A percentile compares a stretch with the other conserved stretches of the same genome.
These are phyloP conservation scores for Pseudocercospora cruenta DNA, from an alignment of 2,329 filamentous ascomycete genomes.

Conservation along the genomic window DNA sequence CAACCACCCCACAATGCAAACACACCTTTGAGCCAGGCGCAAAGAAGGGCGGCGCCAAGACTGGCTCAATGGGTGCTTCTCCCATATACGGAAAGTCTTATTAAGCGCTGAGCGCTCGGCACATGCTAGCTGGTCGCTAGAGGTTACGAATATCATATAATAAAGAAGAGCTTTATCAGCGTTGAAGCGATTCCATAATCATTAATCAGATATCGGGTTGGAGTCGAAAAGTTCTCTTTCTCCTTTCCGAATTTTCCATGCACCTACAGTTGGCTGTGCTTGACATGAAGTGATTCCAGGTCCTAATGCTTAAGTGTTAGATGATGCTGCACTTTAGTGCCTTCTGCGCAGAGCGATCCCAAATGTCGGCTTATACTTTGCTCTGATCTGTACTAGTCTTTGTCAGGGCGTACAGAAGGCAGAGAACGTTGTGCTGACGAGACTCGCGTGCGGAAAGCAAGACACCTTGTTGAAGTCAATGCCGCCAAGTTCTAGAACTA, in stretches of 20 bases:
- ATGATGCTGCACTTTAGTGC: neutral
- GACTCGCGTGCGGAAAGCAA: no score
- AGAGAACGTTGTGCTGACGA: no score
- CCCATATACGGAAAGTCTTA: neutral
- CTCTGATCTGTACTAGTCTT: no score
- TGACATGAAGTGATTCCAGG: neutral
- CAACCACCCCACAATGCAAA: constrained; percentile 30
- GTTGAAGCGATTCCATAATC: neutral
- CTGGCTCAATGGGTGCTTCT: neutral
- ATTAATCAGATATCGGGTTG: neutral
- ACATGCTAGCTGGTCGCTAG: neutral
- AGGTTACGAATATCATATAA: neutral
- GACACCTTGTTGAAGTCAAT: no score
- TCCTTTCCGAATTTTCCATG: no score
- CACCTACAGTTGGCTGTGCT: neutral
- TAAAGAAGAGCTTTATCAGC: neutral
- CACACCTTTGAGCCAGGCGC: constrained; percentile 4
- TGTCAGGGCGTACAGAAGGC: no score
- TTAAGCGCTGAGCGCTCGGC: neutral
- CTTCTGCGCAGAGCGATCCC: neutral
- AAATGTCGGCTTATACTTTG: no score
- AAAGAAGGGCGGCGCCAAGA: neutral
- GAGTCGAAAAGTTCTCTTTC: neutral
- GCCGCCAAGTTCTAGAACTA: no score
- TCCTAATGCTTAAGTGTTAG: neutral